Base-by-base conservation (phyloP, 2,329 filamentous ascomycete genomes). In the Fonsecaea nubica region DNA sequence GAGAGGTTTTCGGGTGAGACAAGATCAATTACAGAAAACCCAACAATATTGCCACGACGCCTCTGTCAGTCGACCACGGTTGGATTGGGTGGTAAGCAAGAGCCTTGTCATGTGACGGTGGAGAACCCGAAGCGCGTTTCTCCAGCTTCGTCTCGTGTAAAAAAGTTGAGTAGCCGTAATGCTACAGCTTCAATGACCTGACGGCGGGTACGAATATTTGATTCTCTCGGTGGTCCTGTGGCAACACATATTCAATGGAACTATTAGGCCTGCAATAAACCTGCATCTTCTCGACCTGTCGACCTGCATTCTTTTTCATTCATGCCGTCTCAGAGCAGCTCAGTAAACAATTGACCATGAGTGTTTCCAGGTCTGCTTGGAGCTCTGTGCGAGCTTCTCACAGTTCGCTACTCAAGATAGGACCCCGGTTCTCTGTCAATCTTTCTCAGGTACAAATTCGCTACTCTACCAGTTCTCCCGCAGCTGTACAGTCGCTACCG, bases 391-490 rank as follows among this genome's bases (percentile, higher is more conserved):
- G 67, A 67, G 64, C 63, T 40, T 53, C 65, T 9, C 50, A 40
- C 45, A 48, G 48, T 13, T 63, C 64, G 18, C 10, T 40, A 25
- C 32, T 50, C 33, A 56, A 55, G 50, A 18, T 62, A 52, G 38
- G 35, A 38, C 40, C 55, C 12, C 10, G 33, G 30, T 32, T 36
- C 33, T 52, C 21, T 59, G 25, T 36, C 55, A 33, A 42, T 15
- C 21, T 48, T 7, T 50, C 53, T 18, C 33, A 25, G n/a, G 21
- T 59, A 10, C 67, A 55, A 30, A 62, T 50, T 15, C 36, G 74
- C 75, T 65, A 75, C 72, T 62, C 69, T 72, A 56, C 76, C 74
- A 69, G 70, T 74, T 65, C 75, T 18, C 32, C 21, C 7, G n/a
- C 7, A 64, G 21, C 32, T 56, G 58, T 25, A 13, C 52, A 30